phyloP scores from a whole-genome alignment of 306 rosid species.

The Lithocarpus polystachyus region DNA sequence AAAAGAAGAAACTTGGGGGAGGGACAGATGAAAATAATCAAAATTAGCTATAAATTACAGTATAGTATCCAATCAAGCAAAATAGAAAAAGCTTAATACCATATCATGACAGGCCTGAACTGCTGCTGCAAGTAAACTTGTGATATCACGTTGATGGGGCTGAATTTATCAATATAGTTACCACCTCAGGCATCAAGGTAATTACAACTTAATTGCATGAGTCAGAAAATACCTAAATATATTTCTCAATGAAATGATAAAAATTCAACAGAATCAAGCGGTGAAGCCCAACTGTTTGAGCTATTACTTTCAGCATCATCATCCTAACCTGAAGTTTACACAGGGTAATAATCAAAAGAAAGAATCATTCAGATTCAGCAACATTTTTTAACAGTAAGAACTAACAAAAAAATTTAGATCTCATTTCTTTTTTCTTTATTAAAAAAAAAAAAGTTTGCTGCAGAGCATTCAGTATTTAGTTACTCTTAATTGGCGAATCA shows the following conservation, averaged over 20 bases:
- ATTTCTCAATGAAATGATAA: constrained; percentile 67
- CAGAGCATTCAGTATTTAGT: neutral
- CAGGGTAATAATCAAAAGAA: constrained; percentile 24
- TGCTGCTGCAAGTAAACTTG: constrained; percentile 77
- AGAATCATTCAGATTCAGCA: constrained; percentile 7
- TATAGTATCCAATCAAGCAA: constrained; percentile 3
- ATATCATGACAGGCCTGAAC: constrained; percentile 92
- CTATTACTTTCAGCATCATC: constrained; percentile 87
- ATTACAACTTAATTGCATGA: constrained; percentile 18
- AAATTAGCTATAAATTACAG: neutral
- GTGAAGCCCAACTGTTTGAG: constrained; percentile 85
- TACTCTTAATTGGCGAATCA: neutral
- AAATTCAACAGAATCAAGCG: constrained; percentile 60
- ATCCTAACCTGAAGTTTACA: constrained; percentile 63
- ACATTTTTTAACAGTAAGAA: neutral
- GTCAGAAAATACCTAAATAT: constrained; percentile 54
- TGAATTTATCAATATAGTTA: constrained; percentile 31
- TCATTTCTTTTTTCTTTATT: neutral
- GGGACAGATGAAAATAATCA: neutral
- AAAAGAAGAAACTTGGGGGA: constrained; percentile 1
- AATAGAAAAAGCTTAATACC: constrained; percentile 43
- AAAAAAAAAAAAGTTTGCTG: neutral
- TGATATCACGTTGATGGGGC: constrained; percentile 84
- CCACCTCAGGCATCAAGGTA: constrained; percentile 17
- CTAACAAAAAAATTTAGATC: neutral